phyloP scores from a whole-genome alignment of 305 asterid genomes.

The Fraxinus velutina region DNA sequence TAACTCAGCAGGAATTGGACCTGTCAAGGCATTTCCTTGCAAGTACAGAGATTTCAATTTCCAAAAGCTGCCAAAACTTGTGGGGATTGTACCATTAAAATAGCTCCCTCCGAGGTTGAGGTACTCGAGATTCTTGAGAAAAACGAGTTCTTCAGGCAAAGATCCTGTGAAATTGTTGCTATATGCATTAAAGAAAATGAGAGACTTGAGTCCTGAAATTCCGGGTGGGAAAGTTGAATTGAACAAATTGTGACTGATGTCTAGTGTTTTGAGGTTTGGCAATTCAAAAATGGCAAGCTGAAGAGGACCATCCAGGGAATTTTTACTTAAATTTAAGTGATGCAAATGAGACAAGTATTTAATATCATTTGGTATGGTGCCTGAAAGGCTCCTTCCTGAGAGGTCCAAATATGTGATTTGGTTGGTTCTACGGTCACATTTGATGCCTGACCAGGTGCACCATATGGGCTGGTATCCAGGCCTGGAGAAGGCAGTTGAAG shows the following conservation, averaged over 20 bases:
- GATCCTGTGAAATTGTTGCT: slow-evolving; percentile 72
- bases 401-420: slow-evolving; percentile 56
- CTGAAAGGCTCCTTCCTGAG: slow-evolving; percentile 65
- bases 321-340: slow-evolving; percentile 63
- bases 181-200: slow-evolving; percentile 46
- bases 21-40: slow-evolving; percentile 60
- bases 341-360: slow-evolving; percentile 46
- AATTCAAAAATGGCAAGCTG: slow-evolving; percentile 52
- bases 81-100: slow-evolving; percentile 62
- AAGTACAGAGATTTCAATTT: slow-evolving; percentile 44
- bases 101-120: slow-evolving; percentile 89
- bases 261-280: slow-evolving; percentile 50
- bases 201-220: slow-evolving; percentile 46
- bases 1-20: slow-evolving; percentile 54
- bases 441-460: slow-evolving; percentile 79
- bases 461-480: slow-evolving; percentile 44
- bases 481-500: slow-evolving; percentile 31
- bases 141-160: slow-evolving; percentile 51
- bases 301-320: slow-evolving; percentile 57
- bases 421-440: slow-evolving; percentile 46
- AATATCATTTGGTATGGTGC: slow-evolving; percentile 46
- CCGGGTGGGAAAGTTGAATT: slow-evolving; percentile 63
- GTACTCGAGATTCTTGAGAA: slow-evolving; percentile 54
- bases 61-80: slow-evolving; percentile 44
- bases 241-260: slow-evolving; percentile 60